Percentiles rank a stretch among this genome's conserved stretches.
These are phyloP conservation scores for Umbelopsis sp. DNA, from an alignment of 371 early-diverging fungal genomes.

Conservation along the genomic window DNA sequence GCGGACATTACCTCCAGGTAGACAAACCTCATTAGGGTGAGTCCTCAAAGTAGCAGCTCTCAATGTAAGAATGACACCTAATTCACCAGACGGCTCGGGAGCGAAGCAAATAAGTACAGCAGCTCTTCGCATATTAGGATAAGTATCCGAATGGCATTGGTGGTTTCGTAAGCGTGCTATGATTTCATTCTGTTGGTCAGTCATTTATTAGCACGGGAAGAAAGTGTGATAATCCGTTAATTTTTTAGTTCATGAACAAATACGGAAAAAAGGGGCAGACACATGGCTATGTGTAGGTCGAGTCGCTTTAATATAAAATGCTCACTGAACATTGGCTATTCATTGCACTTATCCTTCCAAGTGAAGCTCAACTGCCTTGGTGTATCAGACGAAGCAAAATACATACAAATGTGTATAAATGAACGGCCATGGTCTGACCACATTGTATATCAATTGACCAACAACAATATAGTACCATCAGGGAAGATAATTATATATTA, in stretches of 20 bases:
- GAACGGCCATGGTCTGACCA: too few relatives aligned
- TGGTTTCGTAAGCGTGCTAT: not conserved
- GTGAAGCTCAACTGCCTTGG: too few relatives aligned
- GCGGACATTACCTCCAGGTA: conserved; percentile 1
- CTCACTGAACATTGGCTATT: too few relatives aligned
- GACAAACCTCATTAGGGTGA: conserved; percentile 6
- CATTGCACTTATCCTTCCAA: too few relatives aligned
- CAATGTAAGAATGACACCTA: not conserved
- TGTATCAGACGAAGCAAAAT: too few relatives aligned
- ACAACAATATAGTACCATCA: too few relatives aligned
- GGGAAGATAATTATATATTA: too few relatives aligned
- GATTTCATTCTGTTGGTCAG: not conserved
- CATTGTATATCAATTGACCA: too few relatives aligned
- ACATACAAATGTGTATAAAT: too few relatives aligned
- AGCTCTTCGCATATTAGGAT: not conserved
- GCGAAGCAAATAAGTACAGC: not conserved
- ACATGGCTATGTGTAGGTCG: too few relatives aligned
- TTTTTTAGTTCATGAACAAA: not conserved
- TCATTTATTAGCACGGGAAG: not conserved
- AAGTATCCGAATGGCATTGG: conserved; percentile 5
- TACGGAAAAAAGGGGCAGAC: not conserved
- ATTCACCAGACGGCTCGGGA: not conserved
- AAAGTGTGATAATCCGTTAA: too few relatives aligned
- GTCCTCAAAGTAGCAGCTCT: not conserved
- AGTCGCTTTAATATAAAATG: too few relatives aligned